Base-by-base conservation (phyloP, 2,329 filamentous ascomycete species). In the Esteya vermicola region DNA sequence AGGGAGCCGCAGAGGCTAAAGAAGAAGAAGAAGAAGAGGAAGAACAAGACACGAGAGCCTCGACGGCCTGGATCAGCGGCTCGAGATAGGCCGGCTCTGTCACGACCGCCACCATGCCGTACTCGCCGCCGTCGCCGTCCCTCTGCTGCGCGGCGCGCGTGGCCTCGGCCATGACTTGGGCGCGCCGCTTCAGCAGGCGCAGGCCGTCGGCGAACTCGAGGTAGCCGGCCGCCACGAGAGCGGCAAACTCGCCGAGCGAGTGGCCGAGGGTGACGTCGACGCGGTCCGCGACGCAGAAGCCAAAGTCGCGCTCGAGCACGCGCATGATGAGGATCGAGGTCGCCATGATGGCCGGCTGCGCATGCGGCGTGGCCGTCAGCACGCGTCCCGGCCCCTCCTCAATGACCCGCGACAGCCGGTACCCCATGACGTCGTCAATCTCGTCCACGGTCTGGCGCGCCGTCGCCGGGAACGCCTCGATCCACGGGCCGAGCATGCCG, bases 281-380 rank as follows among this genome's bases (percentile, higher is more conserved):
- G 43, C 79, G 70, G 41, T 82, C 73, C 9, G 65, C 60, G 7
- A 78, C 72, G 42, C 73, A 67, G 61, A 95, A 93, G 31, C 72
- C 76, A 54, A 89, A 95, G 49, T 94, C 84, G 45, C 73, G 66
- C 62, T 95, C 85, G 47, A 96, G 70, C 44, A 95, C 78, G 41
- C 84, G 80, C 40, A 95, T 70, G 53, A 95, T 93, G 43, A 94
- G 72, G 54, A 95, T 78, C 22, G 85, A 93, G 4, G 85, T 91
- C 13, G 86, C 85, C 85, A 96, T 93, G 58, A 95, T 94, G 51
- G 89, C 88, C 2, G 89, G 89, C 59, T 96, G 89, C 4, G 89
- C 83, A 55, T 93, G 88, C 48, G 82, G 75, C 5, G 89, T 95
- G 42, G 75, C 72, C 31, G 84, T 93, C 41, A 96, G 74, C 38